These are phyloP conservation scores for Barnettozyma sp. DNA, from an alignment of 805 yeast species.

Conservation along the genomic window DNA sequence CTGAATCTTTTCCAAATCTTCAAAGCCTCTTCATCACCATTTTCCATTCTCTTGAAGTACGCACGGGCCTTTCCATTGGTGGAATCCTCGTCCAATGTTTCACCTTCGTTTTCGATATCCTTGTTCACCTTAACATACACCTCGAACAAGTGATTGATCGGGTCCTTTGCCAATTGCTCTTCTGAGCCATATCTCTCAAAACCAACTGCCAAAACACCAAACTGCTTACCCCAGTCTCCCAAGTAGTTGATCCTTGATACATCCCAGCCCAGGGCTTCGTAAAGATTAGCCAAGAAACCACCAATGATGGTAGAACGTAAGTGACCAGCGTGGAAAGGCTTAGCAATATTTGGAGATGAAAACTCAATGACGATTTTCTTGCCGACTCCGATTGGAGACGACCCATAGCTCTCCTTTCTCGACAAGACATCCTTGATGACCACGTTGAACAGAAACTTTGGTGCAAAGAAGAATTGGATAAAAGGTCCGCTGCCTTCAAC, in stretches of 20 bases:
- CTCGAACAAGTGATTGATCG: constrained; percentile 90
- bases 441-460: constrained; percentile 55
- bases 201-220: constrained; percentile 92
- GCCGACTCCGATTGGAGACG: constrained; percentile 62
- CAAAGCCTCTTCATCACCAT: constrained; percentile 79
- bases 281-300: constrained; percentile 84
- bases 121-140: constrained; percentile 85
- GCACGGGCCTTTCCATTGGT: constrained; percentile 82
- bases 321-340: constrained; percentile 99
- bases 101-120: constrained; percentile 57
- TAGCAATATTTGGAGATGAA: constrained; percentile 97
- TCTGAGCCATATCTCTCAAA: constrained; percentile 80
- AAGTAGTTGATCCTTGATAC: constrained; percentile 88
- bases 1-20: constrained; percentile 82
- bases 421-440: constrained; percentile 65
- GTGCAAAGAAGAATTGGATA: constrained; percentile 79
- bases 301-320: constrained; percentile 97
- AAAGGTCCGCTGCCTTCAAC: constrained; percentile 87
- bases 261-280: constrained; percentile 89
- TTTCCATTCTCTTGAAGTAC: constrained; percentile 87
- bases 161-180: constrained; percentile 62
- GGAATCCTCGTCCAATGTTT: constrained; percentile 35
- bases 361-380: constrained; percentile 79
- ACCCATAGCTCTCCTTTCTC: constrained; percentile 59
- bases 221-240: constrained; percentile 99